Evolutionary conservation across 2,329 filamentous ascomycete species (phyloP).

Genomic region (Calonectria leucothoes): DNA sequence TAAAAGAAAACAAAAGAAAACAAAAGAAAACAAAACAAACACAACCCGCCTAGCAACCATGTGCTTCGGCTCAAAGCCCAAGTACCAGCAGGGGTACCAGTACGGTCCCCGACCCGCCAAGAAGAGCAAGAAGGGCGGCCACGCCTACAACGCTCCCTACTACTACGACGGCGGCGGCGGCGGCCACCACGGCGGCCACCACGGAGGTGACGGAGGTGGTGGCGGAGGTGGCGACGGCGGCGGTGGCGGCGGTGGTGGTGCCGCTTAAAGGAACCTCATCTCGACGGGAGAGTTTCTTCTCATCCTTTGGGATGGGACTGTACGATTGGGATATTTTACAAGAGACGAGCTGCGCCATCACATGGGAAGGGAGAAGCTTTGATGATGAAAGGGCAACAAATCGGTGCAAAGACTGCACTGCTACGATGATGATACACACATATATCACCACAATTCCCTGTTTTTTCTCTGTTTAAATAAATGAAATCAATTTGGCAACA

Average conservation of each 20-base stretch:
- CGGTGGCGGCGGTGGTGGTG: background rate
- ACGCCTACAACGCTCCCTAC: background rate
- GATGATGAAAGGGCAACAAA: background rate
- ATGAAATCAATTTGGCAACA: background rate
- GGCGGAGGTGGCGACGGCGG: background rate
- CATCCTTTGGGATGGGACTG: background rate
- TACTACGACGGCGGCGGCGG: background rate
- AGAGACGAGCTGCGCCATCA: too few relatives aligned
- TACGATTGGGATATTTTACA: background rate
- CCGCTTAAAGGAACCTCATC: background rate
- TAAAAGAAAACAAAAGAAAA: background rate
- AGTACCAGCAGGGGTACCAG: background rate
- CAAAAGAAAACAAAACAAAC: background rate
- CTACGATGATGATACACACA: background rate
- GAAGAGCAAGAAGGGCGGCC: background rate
- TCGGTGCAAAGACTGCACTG: background rate
- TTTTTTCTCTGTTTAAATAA: background rate
- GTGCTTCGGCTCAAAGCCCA: slow-evolving; percentile 10
- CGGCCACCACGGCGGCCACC: background rate
- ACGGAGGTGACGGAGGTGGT: background rate
- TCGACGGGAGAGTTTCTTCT: background rate
- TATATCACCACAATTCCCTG: background rate
- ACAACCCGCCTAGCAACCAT: background rate
- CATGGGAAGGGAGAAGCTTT: background rate
- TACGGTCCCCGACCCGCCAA: background rate